Base-by-base conservation (phyloP, 2,329 filamentous ascomycete species). In the Neofusicoccum laricinum region DNA sequence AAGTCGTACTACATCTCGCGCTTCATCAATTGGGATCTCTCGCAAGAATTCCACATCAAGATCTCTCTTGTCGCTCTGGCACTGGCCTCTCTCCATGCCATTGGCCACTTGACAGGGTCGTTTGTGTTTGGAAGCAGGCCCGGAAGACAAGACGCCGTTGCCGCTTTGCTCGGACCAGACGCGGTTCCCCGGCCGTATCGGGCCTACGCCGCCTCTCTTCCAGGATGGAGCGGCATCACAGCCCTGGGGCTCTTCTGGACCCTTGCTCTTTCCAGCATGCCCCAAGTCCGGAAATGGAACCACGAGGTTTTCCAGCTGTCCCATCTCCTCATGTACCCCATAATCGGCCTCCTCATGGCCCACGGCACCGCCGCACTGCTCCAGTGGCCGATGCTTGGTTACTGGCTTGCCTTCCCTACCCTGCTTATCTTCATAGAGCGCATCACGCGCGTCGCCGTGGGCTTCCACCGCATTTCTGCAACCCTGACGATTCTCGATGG, bases 261-360 rank as follows among this genome's bases (percentile, higher is more conserved):
- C 0, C 75, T 86, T 0, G 78, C 78, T 0, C 64, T 81, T 0
- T 70, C 85, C 38, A 84, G 82, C 63, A 80, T 84, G 66, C 84
- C 85, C 0, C 76, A 76, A 34, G 75, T 86, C 0, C 77, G 84
- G 0, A 79, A 75, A 14, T 80, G 80, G 78, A 84, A 79, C 67
- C 86, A 86, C 61, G 82, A 87, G 67, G 68, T 85, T 19, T 87
- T 87, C 66, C 84, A 87, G 67, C 74, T 86, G 0, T 82, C 80
- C 0, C 85, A 87, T 67, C 66, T 86, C 6, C 78, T 87, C 41
- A 86, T 86, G 82, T 86, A 82, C 46, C 85, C 84, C 8, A 82
- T 87, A 19, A 81, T 87, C 32, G 84, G 80, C 0, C 73, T 86
- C 0, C 78, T 86, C 68, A 82, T 81, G 71, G 84, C 82, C 0